A percentile compares a stretch with the other conserved stretches of the same genome.
Conservation (phyloP, 2,329 filamentous ascomycete genomes). For the Aspergillus piperis region DNA sequence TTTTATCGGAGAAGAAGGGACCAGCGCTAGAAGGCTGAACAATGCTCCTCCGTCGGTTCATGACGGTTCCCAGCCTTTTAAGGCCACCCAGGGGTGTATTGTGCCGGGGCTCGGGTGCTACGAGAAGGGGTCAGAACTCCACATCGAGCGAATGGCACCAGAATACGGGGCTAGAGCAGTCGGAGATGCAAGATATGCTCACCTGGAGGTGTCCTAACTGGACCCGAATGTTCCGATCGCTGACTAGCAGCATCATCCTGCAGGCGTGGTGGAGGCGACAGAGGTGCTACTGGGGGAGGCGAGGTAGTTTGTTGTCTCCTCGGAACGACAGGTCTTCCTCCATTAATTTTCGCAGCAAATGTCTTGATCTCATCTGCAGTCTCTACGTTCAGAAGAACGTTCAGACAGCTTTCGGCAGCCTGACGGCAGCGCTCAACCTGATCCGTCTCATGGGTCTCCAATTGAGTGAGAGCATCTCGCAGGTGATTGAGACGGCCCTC, state of each 20-base stretch:
- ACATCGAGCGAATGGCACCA: neutral
- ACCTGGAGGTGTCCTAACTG: slow-evolving; percentile 38
- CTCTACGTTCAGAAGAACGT: slow-evolving; percentile 79
- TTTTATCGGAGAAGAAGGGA: slow-evolving; percentile 40
- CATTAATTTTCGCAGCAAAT: slow-evolving; percentile 43
- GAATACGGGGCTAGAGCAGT: too few species aligned
- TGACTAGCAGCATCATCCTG: slow-evolving; percentile 59
- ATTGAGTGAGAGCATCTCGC: slow-evolving; percentile 86
- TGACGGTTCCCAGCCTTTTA: slow-evolving; percentile 50
- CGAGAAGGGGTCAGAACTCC: slow-evolving; percentile 4
- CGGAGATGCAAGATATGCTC: slow-evolving; percentile 22
- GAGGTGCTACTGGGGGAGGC: slow-evolving; percentile 33
- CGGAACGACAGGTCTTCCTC: slow-evolving; percentile 35
- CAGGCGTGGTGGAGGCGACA: slow-evolving; percentile 42
- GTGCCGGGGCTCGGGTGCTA: slow-evolving; percentile 43
- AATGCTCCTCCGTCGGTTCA: slow-evolving; percentile 49
- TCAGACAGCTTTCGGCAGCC: slow-evolving; percentile 76
- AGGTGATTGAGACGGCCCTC: slow-evolving; percentile 87
- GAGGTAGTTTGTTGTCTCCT: slow-evolving; percentile 25
- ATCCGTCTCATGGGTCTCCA: slow-evolving; percentile 90
- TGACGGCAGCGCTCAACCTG: slow-evolving; percentile 74
- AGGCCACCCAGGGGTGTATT: slow-evolving; percentile 48
- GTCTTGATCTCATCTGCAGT: slow-evolving; percentile 79
- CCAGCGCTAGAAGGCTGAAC: slow-evolving; percentile 36
- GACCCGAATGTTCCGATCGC: slow-evolving; percentile 53